These are phyloP conservation scores for Mycena pura DNA, from an alignment of 768 basidiomycete genomes.

Conservation along the genomic window DNA sequence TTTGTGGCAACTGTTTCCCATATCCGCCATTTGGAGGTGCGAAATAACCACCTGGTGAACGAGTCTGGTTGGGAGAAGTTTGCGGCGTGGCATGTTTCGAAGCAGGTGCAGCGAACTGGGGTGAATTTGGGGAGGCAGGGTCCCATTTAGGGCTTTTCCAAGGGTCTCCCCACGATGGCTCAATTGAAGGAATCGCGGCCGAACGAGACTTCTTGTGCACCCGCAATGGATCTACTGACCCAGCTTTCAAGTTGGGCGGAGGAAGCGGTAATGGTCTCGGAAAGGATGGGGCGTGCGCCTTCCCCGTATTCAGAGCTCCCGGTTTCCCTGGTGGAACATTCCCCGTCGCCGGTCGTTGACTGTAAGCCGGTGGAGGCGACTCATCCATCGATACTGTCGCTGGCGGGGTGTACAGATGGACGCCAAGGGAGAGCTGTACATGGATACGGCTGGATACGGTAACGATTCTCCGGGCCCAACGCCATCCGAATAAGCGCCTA, in stretches of 20 bases:
- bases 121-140: not conserved
- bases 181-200: conserved; percentile 8
- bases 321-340: not conserved
- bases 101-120: no score
- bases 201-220: conserved; percentile 25
- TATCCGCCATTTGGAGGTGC: not conserved
- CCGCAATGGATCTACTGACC: conserved; percentile 16
- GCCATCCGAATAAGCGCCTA: conserved; percentile 9
- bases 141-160: not conserved
- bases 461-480: not conserved
- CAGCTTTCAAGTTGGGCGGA: conserved; percentile 11
- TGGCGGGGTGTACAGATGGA: not conserved
- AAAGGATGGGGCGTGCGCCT: conserved; percentile 4
- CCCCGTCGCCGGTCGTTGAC: not conserved
- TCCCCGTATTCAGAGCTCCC: conserved; percentile 5
- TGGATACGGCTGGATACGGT: no score
- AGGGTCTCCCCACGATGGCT: conserved; percentile 11
- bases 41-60: not conserved
- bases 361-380: conserved; percentile 25
- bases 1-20: not conserved
- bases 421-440: conserved; percentile 2
- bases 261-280: conserved; percentile 20
- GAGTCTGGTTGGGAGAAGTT: no score
- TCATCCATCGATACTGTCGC: conserved; percentile 14
- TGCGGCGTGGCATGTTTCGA: no score